phyloP scores from a whole-genome alignment of 2,329 filamentous ascomycete species.

The Thielaviopsis euricoi region DNA sequence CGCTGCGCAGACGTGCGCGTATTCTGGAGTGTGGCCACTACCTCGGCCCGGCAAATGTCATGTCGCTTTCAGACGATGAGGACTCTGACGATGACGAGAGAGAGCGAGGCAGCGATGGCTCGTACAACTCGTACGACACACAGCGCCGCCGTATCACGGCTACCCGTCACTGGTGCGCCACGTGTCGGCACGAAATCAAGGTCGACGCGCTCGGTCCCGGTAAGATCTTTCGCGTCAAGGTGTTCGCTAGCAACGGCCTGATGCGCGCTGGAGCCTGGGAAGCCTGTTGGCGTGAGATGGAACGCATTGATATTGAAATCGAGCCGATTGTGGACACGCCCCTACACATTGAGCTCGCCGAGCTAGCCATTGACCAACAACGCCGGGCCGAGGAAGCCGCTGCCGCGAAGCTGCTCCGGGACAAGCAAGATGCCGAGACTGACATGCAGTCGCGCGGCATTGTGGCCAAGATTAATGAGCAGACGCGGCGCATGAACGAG shows the following conservation, averaged over 20 bases:
- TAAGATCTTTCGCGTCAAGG: slow-evolving; percentile 60
- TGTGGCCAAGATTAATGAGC: slow-evolving; percentile 6
- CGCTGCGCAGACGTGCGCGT: slow-evolving; percentile 43
- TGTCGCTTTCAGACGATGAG: slow-evolving; percentile 21
- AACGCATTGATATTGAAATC: slow-evolving; percentile 90
- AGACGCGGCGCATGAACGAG: slow-evolving; percentile 4
- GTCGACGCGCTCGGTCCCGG: slow-evolving; percentile 35
- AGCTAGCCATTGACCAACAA: slow-evolving; percentile 31
- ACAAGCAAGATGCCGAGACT: slow-evolving; percentile 19
- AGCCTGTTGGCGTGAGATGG: slow-evolving; percentile 95
- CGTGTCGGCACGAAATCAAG: slow-evolving; percentile 37
- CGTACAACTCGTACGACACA: slow-evolving; percentile 13
- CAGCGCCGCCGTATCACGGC: slow-evolving; percentile 7
- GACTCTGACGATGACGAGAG: slow-evolving; percentile 26
- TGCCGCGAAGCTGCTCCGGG: slow-evolving; percentile 22
- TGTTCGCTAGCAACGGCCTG: slow-evolving; percentile 87
- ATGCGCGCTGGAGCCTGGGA: slow-evolving; percentile 87
- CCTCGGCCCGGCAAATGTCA: slow-evolving; percentile 40
- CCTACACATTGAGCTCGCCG: slow-evolving; percentile 42
- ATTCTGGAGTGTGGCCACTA: slow-evolving; percentile 67
- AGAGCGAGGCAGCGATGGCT: background rate
- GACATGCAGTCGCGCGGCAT: slow-evolving; percentile 5
- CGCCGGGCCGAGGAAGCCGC: slow-evolving; percentile 20
- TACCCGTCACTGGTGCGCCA: slow-evolving; percentile 35
- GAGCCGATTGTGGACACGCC: slow-evolving; percentile 51